A percentile compares a stretch with the other conserved stretches of the same genome.
Conservation (phyloP, 768 basidiomycete genomes). For the Rubroboletus satanas region DNA sequence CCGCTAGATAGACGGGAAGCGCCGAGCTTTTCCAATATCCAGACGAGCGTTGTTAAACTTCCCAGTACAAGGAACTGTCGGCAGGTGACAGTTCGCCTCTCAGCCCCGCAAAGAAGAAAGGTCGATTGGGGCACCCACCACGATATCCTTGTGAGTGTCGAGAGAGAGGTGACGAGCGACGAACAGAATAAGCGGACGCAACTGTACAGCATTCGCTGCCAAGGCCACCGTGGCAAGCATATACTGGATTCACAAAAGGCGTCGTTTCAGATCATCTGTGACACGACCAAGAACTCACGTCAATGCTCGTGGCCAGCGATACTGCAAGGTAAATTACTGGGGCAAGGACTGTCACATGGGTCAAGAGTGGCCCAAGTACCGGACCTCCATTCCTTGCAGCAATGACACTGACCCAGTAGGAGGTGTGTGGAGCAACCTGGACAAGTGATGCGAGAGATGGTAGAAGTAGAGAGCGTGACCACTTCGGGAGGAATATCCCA, state of each 20-base stretch:
- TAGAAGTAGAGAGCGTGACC: constrained; percentile 25
- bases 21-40: constrained; percentile 6
- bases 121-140: constrained; percentile 14
- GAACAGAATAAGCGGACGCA: constrained; percentile 20
- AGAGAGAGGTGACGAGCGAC: constrained; percentile 15
- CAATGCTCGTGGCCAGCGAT: constrained; percentile 40
- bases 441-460: constrained; percentile 39
- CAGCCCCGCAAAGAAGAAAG: not conserved
- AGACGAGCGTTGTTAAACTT: constrained; percentile 12
- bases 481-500: constrained; percentile 29
- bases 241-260: constrained; percentile 7
- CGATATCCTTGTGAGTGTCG: constrained; percentile 16
- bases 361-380: constrained; percentile 52
- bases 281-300: constrained; percentile 32
- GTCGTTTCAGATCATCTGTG: not conserved
- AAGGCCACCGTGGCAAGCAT: constrained; percentile 24
- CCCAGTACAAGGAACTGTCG: constrained; percentile 26
- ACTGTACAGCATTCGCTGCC: constrained; percentile 27
- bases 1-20: not conserved
- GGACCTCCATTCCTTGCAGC: constrained; percentile 53
- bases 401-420: constrained; percentile 62
- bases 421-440: constrained; percentile 53
- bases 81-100: not conserved
- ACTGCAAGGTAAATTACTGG: constrained; percentile 54
- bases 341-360: constrained; percentile 53